A percentile compares a stretch with the other conserved stretches of the same genome.
These are phyloP conservation scores for Aspergillus baeticus DNA, from an alignment of 495 filamentous ascomycete species.

Conservation along the genomic window DNA sequence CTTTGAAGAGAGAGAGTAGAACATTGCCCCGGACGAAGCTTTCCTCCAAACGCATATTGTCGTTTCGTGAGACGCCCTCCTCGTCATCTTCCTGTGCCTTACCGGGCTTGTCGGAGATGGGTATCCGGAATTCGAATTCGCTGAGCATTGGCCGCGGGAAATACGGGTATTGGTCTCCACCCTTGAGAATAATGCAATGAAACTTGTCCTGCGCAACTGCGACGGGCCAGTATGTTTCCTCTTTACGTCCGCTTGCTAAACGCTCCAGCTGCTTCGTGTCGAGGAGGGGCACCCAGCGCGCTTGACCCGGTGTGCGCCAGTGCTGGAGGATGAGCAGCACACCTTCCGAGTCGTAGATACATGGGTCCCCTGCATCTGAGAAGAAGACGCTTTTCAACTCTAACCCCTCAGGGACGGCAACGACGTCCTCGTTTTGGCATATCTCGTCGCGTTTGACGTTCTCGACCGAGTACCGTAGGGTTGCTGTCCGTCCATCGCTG, in stretches of 20 bases:
- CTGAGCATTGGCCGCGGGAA: constrained; percentile 89
- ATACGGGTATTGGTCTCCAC: constrained; percentile 88
- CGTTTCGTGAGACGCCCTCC: constrained; percentile 32
- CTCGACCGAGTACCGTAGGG: constrained; percentile 82
- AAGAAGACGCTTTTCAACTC: constrained; percentile 84
- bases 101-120: constrained; percentile 57
- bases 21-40: constrained; percentile 72
- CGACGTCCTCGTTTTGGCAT: constrained; percentile 86
- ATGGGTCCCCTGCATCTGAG: constrained; percentile 87
- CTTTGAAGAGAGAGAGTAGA: constrained; percentile 66
- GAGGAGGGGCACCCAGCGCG: constrained; percentile 86
- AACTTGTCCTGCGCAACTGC: constrained; percentile 90
- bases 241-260: constrained; percentile 75
- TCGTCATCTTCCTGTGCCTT: constrained; percentile 38
- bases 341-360: constrained; percentile 88
- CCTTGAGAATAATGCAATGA: constrained; percentile 98
- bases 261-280: constrained; percentile 84
- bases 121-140: constrained; percentile 91
- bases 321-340: constrained; percentile 83
- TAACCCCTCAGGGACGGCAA: constrained; percentile 73
- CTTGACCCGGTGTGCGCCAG: constrained; percentile 83
- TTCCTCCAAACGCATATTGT: constrained; percentile 64
- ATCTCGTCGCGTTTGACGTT: constrained; percentile 92
- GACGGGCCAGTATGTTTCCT: constrained; percentile 92
- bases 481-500: constrained; percentile 65